Evolutionary conservation across 805 yeast species (phyloP).

Genomic region (Saturnispora ahearnii): DNA sequence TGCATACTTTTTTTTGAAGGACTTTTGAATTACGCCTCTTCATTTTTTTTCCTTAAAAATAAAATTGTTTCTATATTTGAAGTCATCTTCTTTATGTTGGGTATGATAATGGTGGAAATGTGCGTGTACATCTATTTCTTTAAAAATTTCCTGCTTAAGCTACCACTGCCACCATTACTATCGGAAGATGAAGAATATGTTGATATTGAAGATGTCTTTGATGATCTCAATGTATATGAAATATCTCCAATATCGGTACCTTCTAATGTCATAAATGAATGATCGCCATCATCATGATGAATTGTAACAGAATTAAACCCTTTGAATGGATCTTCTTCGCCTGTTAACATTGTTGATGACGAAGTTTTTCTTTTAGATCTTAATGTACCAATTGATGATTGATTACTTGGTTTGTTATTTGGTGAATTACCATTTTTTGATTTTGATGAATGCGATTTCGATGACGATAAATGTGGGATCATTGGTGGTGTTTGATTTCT

Average conservation of each 20-base stretch:
- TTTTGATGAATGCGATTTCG: slow-evolving; percentile 12
- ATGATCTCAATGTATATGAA: slow-evolving; percentile 43
- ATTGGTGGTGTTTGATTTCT: slow-evolving; percentile 93
- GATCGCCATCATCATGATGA: slow-evolving; percentile 58
- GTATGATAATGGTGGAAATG: too few relatives aligned
- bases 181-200: slow-evolving; percentile 4
- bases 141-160: slow-evolving; percentile 19
- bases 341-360: slow-evolving; percentile 16
- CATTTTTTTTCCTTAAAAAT: too few relatives aligned
- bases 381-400: slow-evolving; percentile 37
- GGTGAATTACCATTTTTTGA: slow-evolving; percentile 10
- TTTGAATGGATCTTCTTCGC: slow-evolving; percentile 62
- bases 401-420: slow-evolving; percentile 14
- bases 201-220: slow-evolving; percentile 20
- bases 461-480: slow-evolving; percentile 61
- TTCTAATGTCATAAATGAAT: slow-evolving; percentile 40
- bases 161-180: slow-evolving; percentile 5
- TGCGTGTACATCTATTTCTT: slow-evolving; percentile 16
- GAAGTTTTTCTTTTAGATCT: slow-evolving; percentile 28
- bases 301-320: slow-evolving; percentile 80
- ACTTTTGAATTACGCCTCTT: too few relatives aligned
- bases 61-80: not conserved
- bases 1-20: too few relatives aligned
- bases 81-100: too few relatives aligned
- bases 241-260: slow-evolving; percentile 43